A percentile compares a stretch with the other conserved stretches of the same genome.
phyloP scores from a whole-genome alignment of 2,329 filamentous ascomycete species.

The Trichoderma lentiforme region DNA sequence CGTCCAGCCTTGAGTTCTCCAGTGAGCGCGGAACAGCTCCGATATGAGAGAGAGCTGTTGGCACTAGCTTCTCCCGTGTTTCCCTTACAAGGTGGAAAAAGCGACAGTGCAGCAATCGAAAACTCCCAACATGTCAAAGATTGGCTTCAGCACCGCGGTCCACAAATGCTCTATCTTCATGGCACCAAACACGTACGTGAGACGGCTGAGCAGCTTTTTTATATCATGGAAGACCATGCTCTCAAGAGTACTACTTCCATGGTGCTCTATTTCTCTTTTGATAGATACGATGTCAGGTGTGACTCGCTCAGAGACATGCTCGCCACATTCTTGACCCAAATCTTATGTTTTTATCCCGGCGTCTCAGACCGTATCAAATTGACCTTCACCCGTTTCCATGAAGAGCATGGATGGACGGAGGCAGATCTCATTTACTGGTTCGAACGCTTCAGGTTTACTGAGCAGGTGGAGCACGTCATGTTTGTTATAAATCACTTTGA shows the following conservation, averaged over 20 bases:
- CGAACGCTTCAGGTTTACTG: slow-evolving; percentile 17
- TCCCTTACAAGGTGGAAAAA: slow-evolving; percentile 3
- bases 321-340: slow-evolving; percentile 18
- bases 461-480: slow-evolving; percentile 18
- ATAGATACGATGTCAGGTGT: slow-evolving; percentile 15
- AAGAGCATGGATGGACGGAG: slow-evolving; percentile 21
- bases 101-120: neutral
- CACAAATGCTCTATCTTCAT: slow-evolving; percentile 20
- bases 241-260: neutral
- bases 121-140: neutral
- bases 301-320: slow-evolving; percentile 20
- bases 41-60: slow-evolving; percentile 4
- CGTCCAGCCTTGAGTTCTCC: neutral
- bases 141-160: slow-evolving; percentile 13
- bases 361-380: slow-evolving; percentile 5
- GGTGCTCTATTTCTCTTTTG: slow-evolving; percentile 20
- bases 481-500: slow-evolving; percentile 20
- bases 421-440: slow-evolving; percentile 18
- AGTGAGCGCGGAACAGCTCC: slow-evolving; percentile 6
- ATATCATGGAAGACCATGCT: slow-evolving; percentile 11
- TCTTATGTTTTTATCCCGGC: slow-evolving; percentile 14
- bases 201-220: slow-evolving; percentile 19
- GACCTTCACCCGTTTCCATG: slow-evolving; percentile 5
- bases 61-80: slow-evolving; percentile 17
- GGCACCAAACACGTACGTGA: slow-evolving; percentile 13